Conservation (phyloP, 2,329 filamentous ascomycete species). For the Gyromitra esculenta region DNA sequence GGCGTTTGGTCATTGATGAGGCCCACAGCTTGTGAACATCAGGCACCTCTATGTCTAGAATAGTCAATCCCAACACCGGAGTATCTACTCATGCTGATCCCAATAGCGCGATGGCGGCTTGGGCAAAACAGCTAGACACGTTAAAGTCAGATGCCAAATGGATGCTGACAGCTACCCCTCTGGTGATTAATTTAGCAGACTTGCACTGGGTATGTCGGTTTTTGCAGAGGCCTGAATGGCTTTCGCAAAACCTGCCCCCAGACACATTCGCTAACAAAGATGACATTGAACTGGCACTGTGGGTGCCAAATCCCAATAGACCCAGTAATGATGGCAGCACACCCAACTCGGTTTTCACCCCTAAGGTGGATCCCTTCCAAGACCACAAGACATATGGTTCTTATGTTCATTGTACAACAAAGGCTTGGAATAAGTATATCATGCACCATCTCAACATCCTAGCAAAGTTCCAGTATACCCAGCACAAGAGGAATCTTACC, state of each 20-base stretch:
- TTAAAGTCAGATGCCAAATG: background rate
- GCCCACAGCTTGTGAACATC: background rate
- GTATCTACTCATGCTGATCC: background rate
- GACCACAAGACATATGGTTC: background rate
- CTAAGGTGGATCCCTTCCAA: background rate
- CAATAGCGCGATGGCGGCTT: background rate
- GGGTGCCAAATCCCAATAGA: background rate
- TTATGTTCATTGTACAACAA: background rate
- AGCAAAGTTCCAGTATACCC: background rate
- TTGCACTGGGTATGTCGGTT: background rate
- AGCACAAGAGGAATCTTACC: background rate
- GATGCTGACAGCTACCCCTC: background rate
- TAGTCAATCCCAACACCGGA: background rate
- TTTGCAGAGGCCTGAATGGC: background rate
- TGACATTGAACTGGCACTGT: background rate
- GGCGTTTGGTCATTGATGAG: background rate
- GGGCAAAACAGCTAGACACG: background rate
- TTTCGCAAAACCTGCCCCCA: background rate
- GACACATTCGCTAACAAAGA: background rate
- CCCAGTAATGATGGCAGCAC: background rate
- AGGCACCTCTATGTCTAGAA: background rate
- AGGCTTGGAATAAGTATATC: background rate
- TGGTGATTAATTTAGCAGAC: background rate
- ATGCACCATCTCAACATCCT: background rate
- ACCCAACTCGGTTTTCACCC: background rate